A percentile compares a stretch with the other conserved stretches of the same genome.
phyloP scores from a whole-genome alignment of 176 grass and related monocot genomes.

The Oryza nivara region DNA sequence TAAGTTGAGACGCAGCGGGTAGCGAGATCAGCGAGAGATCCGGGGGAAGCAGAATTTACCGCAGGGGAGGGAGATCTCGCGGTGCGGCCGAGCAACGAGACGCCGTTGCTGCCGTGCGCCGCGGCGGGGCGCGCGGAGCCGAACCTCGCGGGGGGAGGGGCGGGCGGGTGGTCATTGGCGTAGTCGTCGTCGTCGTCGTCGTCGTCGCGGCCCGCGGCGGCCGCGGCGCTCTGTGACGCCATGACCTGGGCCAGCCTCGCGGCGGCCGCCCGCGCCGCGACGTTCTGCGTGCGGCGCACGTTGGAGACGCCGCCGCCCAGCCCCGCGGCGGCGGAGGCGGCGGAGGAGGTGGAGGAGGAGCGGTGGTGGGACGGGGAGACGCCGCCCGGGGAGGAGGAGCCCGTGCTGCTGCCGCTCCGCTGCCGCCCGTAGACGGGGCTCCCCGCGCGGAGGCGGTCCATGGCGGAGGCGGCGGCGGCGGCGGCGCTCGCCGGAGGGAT shows the following conservation, averaged over 20 bases:
- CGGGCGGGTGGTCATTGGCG: constrained; percentile 36
- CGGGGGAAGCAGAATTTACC: constrained; percentile 57
- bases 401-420: constrained; percentile 90
- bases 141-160: constrained; percentile 43
- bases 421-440: constrained; percentile 91
- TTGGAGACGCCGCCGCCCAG: constrained; percentile 56
- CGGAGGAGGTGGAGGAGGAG: constrained; percentile 69
- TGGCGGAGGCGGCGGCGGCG: constrained; percentile 6
- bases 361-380: constrained; percentile 83
- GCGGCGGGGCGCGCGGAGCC: constrained; percentile 30
- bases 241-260: constrained; percentile 95
- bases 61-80: constrained; percentile 97
- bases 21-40: constrained; percentile 44
- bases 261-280: constrained; percentile 90
- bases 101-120: constrained; percentile 47
- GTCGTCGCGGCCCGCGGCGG: constrained; percentile 77
- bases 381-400: constrained; percentile 79
- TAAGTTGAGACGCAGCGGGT: constrained; percentile 15
- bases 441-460: constrained; percentile 85
- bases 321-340: constrained; percentile 28
- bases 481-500: constrained; percentile 50
- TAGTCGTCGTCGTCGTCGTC: constrained; percentile 62
- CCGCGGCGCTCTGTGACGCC: constrained; percentile 84
- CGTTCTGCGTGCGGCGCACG: constrained; percentile 88
- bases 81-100: constrained; percentile 71